phyloP scores from a whole-genome alignment of 495 filamentous ascomycete genomes.

The Xeromyces bisporus region DNA sequence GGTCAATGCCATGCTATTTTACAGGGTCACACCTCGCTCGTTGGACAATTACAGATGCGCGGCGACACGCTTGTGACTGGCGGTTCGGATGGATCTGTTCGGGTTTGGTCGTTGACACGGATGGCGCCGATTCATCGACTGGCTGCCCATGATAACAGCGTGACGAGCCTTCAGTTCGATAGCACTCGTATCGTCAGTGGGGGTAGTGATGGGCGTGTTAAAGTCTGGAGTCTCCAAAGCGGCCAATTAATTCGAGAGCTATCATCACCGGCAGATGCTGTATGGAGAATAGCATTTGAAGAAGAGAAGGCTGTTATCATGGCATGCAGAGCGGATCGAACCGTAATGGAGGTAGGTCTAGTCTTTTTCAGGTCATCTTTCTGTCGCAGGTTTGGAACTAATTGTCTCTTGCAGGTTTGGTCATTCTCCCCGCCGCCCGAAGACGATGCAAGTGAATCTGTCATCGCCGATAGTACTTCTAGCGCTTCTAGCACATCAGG shows the following conservation, averaged over 20 bases:
- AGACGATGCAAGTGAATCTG: constrained; percentile 26
- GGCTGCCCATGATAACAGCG: constrained; percentile 96
- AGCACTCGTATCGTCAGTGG: constrained; percentile 86
- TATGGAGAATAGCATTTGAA: constrained; percentile 96
- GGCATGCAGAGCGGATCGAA: constrained; percentile 63
- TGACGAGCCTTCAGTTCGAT: constrained; percentile 94
- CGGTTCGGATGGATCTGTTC: constrained; percentile 85
- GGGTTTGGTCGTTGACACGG: constrained; percentile 83
- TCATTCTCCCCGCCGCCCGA: constrained; percentile 69
- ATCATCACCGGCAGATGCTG: constrained; percentile 74
- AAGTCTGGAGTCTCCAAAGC: constrained; percentile 89
- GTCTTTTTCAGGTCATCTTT: not conserved
- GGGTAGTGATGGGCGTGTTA: constrained; percentile 88
- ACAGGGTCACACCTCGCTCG: constrained; percentile 90
- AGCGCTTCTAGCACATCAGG: constrained; percentile 25
- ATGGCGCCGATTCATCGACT: constrained; percentile 83
- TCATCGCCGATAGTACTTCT: constrained; percentile 18
- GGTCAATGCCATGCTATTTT: constrained; percentile 82
- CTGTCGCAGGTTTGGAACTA: not conserved
- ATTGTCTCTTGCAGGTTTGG: constrained; percentile 47
- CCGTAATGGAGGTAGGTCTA: constrained; percentile 79
- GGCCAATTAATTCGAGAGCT: constrained; percentile 84
- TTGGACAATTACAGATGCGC: constrained; percentile 94
- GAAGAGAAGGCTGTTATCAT: constrained; percentile 96
- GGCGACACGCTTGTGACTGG: constrained; percentile 89